Evolutionary conservation across 768 basidiomycete species (phyloP), one percentile per base, ranked within the genome.

Genomic region (Aureoboletus auriporus): DNA sequence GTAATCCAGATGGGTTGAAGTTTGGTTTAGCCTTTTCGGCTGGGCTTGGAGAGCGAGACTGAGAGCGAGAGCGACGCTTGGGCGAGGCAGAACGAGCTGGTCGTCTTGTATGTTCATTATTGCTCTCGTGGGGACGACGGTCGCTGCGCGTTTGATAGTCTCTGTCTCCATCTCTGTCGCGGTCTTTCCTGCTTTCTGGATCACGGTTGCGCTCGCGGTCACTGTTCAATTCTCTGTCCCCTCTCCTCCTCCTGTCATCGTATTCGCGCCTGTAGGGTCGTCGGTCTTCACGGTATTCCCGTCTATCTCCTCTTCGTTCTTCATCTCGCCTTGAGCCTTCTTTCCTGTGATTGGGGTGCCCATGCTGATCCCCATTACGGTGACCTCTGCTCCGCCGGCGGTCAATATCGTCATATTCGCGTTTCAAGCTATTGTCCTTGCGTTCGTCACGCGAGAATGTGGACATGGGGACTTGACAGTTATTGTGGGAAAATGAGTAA

Each of bases 21-120:
- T 96, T 94, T 9, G 96, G 94, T 70, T 95, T 93, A 6, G 80
- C 71, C 61, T 87, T 87, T 59, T 78, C 77, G 39, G 72, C 71
- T 31, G 61, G 64, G 31, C 71, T 73, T 34, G 67, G 69, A 5
- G 80, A 78, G 34, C 68, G 71, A 1, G 79, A 34, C 4, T 55
- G 60, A 27, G 78, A 72, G 20, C 55, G 61, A n/a, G 78, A 71
- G 35, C 66, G 70, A 20, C 42, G 56, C 33, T 31, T 39, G 27
- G 67, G 84, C 7, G 85, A 87, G 4, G 79, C 81, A 31, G 86
- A 88, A 29, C 86, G 82, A 42, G 68, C 70, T 16, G 70, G 58
- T 6, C 50, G 57, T 40, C 60, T 57, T 44, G 72, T 51, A 61
- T 52, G 70, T 56, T 51, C 69, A 58, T 52, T 60, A 39, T 64